A percentile compares a stretch with the other conserved stretches of the same genome.
These are phyloP conservation scores for Berberis vulgaris DNA, from an alignment of 164 flowering plant species.

Conservation along the genomic window DNA sequence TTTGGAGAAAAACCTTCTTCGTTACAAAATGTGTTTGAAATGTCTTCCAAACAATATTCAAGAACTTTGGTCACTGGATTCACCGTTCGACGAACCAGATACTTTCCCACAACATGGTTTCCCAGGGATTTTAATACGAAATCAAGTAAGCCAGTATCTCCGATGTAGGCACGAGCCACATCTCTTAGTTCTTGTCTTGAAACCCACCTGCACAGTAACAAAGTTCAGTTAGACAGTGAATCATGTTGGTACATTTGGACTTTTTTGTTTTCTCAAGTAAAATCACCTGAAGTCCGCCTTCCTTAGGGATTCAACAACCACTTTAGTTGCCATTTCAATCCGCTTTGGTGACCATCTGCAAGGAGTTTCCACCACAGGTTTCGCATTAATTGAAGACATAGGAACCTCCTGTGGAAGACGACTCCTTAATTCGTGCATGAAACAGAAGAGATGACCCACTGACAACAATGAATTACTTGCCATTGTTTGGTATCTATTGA, in stretches of 20 bases:
- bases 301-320: slow-evolving; percentile 70
- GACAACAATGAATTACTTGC: slow-evolving; percentile 48
- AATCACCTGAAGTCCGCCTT: slow-evolving; percentile 27
- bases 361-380: slow-evolving; percentile 30
- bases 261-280: no score
- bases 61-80: slow-evolving; percentile 94
- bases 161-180: slow-evolving; percentile 74
- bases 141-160: slow-evolving; percentile 89
- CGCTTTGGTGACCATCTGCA: slow-evolving; percentile 91
- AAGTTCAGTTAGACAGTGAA: no score
- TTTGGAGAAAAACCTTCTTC: slow-evolving; percentile 17
- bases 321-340: slow-evolving; percentile 77
- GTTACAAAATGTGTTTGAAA: slow-evolving; percentile 27
- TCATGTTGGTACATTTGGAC: no score
- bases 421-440: slow-evolving; percentile 59
- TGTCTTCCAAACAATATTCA: slow-evolving; percentile 79
- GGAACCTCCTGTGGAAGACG: slow-evolving; percentile 38
- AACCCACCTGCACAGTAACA: slow-evolving; percentile 39
- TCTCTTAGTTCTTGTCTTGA: slow-evolving; percentile 95
- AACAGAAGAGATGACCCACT: slow-evolving; percentile 53
- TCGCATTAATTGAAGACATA: slow-evolving; percentile 13
- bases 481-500: slow-evolving; percentile 51
- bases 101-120: slow-evolving; percentile 76
- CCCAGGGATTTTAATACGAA: slow-evolving; percentile 88
- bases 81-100: slow-evolving; percentile 65